phyloP scores from a whole-genome alignment of 129 eudicot genomes.

The Chrysanthemum makinoi region DNA sequence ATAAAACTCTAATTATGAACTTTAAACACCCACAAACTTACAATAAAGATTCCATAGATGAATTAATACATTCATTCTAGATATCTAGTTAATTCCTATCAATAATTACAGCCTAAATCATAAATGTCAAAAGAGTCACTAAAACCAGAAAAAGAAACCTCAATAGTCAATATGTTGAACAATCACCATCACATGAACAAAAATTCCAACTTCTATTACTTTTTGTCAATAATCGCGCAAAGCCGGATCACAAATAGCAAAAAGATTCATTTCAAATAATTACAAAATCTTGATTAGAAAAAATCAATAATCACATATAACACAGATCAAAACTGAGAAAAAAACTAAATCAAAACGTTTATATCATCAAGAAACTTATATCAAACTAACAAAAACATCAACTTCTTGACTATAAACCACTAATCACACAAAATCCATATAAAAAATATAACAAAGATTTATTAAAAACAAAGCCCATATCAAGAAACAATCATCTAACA shows the following conservation, averaged over 20 bases:
- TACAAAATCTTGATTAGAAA: not conserved
- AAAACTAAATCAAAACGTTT: not conserved
- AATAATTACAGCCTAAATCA: slow-evolving; percentile 2
- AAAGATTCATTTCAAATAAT: not conserved
- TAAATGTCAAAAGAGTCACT: not conserved
- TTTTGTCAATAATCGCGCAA: slow-evolving; percentile 3
- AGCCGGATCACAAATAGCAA: slow-evolving; percentile 16
- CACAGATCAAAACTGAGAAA: slow-evolving; percentile 24
- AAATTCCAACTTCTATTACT: not conserved
- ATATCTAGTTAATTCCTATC: not conserved
- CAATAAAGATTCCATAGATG: not conserved
- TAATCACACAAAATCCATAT: slow-evolving; percentile 24
- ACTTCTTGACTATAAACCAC: slow-evolving; percentile 7
- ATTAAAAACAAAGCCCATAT: not conserved
- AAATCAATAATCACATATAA: slow-evolving; percentile 13
- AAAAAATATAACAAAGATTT: not conserved
- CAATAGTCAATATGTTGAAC: slow-evolving; percentile 2
- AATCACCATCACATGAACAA: not conserved
- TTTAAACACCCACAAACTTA: not conserved
- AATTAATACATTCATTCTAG: too few species aligned
- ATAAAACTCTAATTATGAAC: slow-evolving; percentile 6
- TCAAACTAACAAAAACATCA: not conserved
- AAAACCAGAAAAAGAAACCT: not conserved
- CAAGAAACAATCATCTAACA: slow-evolving; percentile 7
- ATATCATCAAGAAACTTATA: not conserved